These are phyloP conservation scores for Cornus florida DNA, from an alignment of 148 eudicot species.

Conservation along the genomic window DNA sequence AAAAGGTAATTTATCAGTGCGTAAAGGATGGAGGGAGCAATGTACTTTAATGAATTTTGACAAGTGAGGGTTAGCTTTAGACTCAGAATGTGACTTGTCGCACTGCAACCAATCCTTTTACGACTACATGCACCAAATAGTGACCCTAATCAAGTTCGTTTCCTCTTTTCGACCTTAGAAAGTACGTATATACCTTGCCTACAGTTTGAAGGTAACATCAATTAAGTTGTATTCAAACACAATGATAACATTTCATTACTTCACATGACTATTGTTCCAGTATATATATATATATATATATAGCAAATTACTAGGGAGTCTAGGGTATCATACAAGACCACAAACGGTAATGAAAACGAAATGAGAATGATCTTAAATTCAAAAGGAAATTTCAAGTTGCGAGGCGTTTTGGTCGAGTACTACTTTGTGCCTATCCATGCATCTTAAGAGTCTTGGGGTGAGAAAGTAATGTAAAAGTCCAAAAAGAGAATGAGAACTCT, in stretches of 20 bases:
- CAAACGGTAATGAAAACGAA: neutral
- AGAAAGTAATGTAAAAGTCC: constrained; percentile 8
- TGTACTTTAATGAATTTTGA: too few species aligned
- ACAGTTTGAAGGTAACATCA: neutral
- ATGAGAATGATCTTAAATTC: neutral
- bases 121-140: too few species aligned
- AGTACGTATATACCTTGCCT: too few species aligned
- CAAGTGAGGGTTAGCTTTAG: too few species aligned
- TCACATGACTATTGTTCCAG: neutral
- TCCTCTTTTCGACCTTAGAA: too few species aligned
- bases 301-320: neutral
- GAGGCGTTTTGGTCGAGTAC: neutral
- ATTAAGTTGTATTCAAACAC: neutral
- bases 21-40: too few species aligned
- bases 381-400: neutral
- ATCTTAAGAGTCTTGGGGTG: neutral
- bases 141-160: too few species aligned
- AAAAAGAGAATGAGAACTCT: neutral
- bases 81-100: too few species aligned
- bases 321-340: neutral
- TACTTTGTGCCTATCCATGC: neutral
- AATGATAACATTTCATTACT: neutral
- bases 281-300: too few species aligned
- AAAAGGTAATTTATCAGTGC: too few species aligned
- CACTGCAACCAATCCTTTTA: too few species aligned